Evolutionary conservation across 805 yeast species (phyloP).

Genomic region (Lipomyces starkeyi): DNA sequence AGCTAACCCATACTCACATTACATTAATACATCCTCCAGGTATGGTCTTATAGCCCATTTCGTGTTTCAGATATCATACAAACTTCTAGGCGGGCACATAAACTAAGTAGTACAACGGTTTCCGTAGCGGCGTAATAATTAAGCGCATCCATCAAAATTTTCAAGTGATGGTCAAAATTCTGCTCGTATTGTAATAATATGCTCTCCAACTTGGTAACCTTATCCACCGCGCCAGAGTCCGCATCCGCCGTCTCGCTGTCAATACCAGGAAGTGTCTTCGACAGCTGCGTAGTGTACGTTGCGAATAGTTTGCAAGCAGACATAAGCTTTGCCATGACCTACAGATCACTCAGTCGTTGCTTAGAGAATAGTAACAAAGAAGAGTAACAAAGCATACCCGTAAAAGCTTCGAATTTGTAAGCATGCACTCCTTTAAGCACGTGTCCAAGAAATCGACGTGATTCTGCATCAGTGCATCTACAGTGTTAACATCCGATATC

Average conservation of each 20-base stretch:
- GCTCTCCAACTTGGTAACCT: conserved; percentile 41
- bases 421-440: conserved; percentile 66
- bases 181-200: conserved; percentile 44
- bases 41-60: neutral
- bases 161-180: conserved; percentile 52
- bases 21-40: neutral
- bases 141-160: conserved; percentile 51
- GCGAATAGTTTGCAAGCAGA: conserved; percentile 52
- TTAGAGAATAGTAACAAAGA: neutral
- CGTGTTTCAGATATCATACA: conserved; percentile 18
- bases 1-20: neutral
- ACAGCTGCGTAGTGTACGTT: conserved; percentile 57
- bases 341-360: neutral
- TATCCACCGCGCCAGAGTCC: conserved; percentile 43
- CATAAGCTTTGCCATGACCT: conserved; percentile 39
- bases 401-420: conserved; percentile 64
- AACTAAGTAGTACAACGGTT: conserved; percentile 50
- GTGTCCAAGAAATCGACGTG: conserved; percentile 67
- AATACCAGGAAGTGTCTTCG: conserved; percentile 59
- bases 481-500: conserved; percentile 45
- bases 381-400: conserved; percentile 6
- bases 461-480: conserved; percentile 53
- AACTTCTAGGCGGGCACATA: conserved; percentile 50
- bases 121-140: conserved; percentile 54
- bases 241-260: conserved; percentile 48